Conservation (phyloP, 139 green algal genomes). For the Chlorella sorokiniana region DNA sequence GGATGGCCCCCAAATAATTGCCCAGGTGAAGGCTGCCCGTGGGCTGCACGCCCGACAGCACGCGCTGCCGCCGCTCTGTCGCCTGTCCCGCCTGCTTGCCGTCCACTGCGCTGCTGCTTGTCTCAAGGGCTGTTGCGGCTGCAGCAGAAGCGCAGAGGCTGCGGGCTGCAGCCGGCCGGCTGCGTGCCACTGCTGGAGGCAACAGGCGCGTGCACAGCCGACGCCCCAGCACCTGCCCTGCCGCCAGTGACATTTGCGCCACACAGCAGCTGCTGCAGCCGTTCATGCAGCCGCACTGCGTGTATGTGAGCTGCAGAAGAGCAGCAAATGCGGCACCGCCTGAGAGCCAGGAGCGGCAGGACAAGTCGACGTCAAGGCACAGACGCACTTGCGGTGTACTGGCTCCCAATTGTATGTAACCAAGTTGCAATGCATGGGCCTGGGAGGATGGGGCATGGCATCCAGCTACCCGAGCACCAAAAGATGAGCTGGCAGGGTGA, state of each 20-base stretch:
- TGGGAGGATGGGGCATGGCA: too few relatives aligned
- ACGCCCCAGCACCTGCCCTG: slow-evolving; percentile 9
- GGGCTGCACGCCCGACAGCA: slow-evolving; percentile 96
- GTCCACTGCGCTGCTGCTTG: slow-evolving; percentile 13
- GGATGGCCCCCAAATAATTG: slow-evolving; percentile 98
- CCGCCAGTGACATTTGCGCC: slow-evolving; percentile 16
- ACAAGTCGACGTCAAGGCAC: too few relatives aligned
- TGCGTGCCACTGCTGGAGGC: background rate
- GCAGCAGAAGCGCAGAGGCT: slow-evolving; percentile 15
- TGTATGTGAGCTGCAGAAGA: background rate
- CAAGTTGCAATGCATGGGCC: too few relatives aligned
- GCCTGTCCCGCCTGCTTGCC: slow-evolving; percentile 14
- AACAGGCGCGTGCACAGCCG: slow-evolving; percentile 5
- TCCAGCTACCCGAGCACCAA: too few relatives aligned
- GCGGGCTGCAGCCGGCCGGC: background rate
- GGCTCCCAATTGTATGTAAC: too few relatives aligned
- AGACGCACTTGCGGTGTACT: too few relatives aligned
- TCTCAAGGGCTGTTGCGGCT: background rate
- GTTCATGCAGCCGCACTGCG: background rate
- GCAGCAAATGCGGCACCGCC: background rate
- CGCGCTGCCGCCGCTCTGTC: slow-evolving; percentile 61
- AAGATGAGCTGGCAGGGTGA: too few relatives aligned
- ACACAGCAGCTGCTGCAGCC: background rate
- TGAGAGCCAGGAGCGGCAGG: background rate
- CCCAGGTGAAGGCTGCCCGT: slow-evolving; percentile 95